These are phyloP conservation scores for Stagonosporopsis vannaccii DNA, from an alignment of 2,329 filamentous ascomycete species.

Conservation along the genomic window DNA sequence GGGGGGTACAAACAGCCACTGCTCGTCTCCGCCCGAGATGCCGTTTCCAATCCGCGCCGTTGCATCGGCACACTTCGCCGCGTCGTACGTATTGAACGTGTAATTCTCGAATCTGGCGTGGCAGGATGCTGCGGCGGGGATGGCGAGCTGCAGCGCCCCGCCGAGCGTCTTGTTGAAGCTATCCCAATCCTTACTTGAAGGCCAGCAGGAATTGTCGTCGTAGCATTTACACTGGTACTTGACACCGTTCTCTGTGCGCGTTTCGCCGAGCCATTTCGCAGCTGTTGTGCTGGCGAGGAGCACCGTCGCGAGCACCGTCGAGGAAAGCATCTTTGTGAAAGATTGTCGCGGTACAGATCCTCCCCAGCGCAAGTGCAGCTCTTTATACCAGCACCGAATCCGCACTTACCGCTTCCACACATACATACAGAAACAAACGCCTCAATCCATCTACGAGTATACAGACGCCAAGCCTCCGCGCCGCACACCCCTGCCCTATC, in stretches of 20 bases:
- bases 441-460: no score
- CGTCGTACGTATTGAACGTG: constrained; percentile 31
- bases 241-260: constrained; percentile 31
- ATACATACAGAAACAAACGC: no score
- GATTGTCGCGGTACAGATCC: no score
- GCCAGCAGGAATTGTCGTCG: constrained; percentile 45
- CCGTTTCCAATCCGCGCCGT: constrained; percentile 34
- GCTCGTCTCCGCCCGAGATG: constrained; percentile 22
- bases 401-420: no score
- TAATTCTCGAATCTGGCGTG: constrained; percentile 35
- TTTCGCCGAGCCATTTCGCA: constrained; percentile 41
- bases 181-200: constrained; percentile 35
- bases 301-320: neutral
- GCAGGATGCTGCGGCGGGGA: constrained; percentile 43
- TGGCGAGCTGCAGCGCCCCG: constrained; percentile 36
- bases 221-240: constrained; percentile 48
- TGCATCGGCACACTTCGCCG: constrained; percentile 35
- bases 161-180: constrained; percentile 40
- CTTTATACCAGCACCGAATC: no score
- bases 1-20: constrained; percentile 37
- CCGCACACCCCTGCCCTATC: no score
- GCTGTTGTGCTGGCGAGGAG: constrained; percentile 1
- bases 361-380: no score
- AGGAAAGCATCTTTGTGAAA: no score
- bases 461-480: no score